A percentile compares a stretch with the other conserved stretches of the same genome.
Evolutionary conservation across 139 green algal species (phyloP).

Genomic region (Chlorella sp.): DNA sequence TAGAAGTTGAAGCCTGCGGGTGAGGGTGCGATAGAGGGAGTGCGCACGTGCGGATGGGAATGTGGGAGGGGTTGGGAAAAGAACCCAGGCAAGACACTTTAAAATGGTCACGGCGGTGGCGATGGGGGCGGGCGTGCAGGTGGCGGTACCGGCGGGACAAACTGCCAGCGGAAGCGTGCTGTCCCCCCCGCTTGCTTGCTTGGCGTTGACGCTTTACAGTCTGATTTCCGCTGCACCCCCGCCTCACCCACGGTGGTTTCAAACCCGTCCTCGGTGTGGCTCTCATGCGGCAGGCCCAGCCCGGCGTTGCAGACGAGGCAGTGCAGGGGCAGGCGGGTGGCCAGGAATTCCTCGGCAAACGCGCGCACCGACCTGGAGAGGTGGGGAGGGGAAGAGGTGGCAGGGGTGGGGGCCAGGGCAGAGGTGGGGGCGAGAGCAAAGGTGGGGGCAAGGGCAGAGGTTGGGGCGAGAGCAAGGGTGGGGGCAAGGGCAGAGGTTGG

Average conservation of each 20-base stretch:
- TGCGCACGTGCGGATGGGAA: too few species aligned
- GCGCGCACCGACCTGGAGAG: not conserved
- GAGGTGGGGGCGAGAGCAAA: too few species aligned
- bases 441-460: not conserved
- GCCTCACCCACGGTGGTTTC: slow-evolving; percentile 16
- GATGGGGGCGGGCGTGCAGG: not conserved
- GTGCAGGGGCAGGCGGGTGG: not conserved
- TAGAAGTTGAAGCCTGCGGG: slow-evolving; percentile 43
- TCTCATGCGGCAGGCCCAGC: slow-evolving; percentile 1
- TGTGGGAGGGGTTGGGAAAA: too few species aligned
- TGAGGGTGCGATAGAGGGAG: not conserved
- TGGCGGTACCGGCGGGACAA: not conserved
- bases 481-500: not conserved
- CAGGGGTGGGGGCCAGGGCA: not conserved
- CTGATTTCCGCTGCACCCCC: not conserved
- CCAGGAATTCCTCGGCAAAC: not conserved
- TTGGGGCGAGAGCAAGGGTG: not conserved
- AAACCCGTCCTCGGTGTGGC: slow-evolving; percentile 20
- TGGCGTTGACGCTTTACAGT: too few species aligned
- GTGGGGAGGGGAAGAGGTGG: not conserved
- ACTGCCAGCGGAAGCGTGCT: too few species aligned
- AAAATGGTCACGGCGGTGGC: not conserved
- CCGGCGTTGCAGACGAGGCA: slow-evolving; percentile 29
- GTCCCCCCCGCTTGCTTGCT: too few species aligned
- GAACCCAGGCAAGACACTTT: too few species aligned